phyloP scores from a whole-genome alignment of 2,329 filamentous ascomycete species.

The Talaromyces albobiverticillius region DNA sequence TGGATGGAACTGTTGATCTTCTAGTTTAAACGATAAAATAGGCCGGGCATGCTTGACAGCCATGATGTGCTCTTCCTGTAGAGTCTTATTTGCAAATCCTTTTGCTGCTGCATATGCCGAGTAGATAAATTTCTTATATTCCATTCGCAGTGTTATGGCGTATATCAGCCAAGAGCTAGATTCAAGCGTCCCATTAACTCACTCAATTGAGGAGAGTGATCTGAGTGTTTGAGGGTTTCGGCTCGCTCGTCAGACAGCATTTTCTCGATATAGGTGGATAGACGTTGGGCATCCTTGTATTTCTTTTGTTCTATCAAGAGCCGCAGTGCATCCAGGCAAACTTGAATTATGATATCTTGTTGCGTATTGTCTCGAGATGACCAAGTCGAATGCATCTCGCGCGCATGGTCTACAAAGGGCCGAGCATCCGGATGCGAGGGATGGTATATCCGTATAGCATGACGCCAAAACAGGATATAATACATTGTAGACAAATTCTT shows the following conservation, averaged over 20 bases:
- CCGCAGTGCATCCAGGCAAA: constrained; percentile 38
- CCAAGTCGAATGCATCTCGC: constrained; percentile 1
- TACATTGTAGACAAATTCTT: constrained; percentile 23
- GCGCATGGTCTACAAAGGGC: constrained; percentile 29
- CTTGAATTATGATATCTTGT: constrained; percentile 29
- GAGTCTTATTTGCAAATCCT: too few species aligned
- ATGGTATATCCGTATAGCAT: constrained; percentile 35
- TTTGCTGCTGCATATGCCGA: too few species aligned
- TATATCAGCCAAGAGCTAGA: constrained; percentile 19
- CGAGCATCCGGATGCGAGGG: constrained; percentile 32
- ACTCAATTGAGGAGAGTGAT: constrained; percentile 22
- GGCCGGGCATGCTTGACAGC: too few species aligned
- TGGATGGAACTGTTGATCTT: too few species aligned
- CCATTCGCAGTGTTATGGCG: background rate
- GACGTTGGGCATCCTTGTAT: constrained; percentile 25
- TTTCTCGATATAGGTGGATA: constrained; percentile 30
- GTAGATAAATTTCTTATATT: too few species aligned
- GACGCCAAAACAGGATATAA: constrained; percentile 23
- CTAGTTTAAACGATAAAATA: too few species aligned
- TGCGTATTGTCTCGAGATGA: constrained; percentile 5
- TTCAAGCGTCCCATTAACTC: constrained; percentile 25
- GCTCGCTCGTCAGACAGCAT: constrained; percentile 25
- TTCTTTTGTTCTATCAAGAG: constrained; percentile 33
- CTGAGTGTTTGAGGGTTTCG: constrained; percentile 15
- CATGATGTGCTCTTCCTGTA: too few species aligned